Evolutionary conservation across 371 early-diverging fungal species (phyloP), one percentile per base, ranked within the genome.

Genomic region (Mortierella sp.): DNA sequence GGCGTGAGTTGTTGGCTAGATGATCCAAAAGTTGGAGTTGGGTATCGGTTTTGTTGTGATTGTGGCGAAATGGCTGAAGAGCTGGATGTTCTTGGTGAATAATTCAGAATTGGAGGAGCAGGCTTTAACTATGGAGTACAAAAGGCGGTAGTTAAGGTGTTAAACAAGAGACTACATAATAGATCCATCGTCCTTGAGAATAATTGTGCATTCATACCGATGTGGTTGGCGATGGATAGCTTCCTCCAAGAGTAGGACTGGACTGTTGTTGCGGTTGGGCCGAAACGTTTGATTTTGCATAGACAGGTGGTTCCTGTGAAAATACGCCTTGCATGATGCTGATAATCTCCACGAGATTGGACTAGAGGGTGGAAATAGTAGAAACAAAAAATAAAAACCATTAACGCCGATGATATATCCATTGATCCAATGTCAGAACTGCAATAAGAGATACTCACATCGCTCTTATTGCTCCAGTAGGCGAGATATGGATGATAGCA

Each of bases 401-500:
- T n/a, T 32, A 70, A 45, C 33, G 67, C 7, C 50, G 16, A 50
- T 16, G n/a, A n/a, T 16, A n/a, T 55, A 32, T 28, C 11, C 22
- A 0, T 10, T 24, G 15, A 10, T 9, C 28, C 55, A 24, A 10
- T 28, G 28, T 10, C 28, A 50, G 50, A 16, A 50, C 16, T 50
- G 28, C 9, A 55, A 13, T 28, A 11, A 48, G 5, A 62, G 76
- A 47, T 13, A 70, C 79, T 66, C 36, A 84, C 84, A 62, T 84
- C 83, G 21, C 77, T 85, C 53, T 70, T 84, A 82, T 77, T 84
- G 45, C 55, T 67, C 70, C 65, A 76, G 90, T 94, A 94, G 65
- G 83, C 77, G 69, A 96, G 86, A 80, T 94, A 96, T 40, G 95
- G 94, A 70, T 95, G 96, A 77, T 93, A 94, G 36, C 96, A 90